Evolutionary conservation across 2,329 filamentous ascomycete genomes (phyloP).

Genomic region (Dactylellina sp.): DNA sequence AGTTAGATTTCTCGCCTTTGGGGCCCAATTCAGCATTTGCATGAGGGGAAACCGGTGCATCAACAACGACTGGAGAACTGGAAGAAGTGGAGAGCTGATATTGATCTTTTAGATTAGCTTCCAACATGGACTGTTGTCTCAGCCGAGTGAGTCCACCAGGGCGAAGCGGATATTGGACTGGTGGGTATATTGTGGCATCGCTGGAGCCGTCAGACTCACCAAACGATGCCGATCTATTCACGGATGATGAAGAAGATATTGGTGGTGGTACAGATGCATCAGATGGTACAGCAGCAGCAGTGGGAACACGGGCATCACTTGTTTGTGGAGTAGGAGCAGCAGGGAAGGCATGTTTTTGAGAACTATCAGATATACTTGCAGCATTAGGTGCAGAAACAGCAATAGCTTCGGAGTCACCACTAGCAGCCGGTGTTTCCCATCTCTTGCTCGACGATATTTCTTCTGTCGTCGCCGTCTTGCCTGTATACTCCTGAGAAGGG

Average conservation of each 20-base stretch:
- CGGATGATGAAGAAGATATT: slow-evolving; percentile 30
- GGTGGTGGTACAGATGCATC: slow-evolving; percentile 51
- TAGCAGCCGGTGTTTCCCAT: slow-evolving; percentile 37
- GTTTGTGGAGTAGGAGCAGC: slow-evolving; percentile 38
- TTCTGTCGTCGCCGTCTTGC: slow-evolving; percentile 1
- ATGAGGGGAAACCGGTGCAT: slow-evolving; percentile 3
- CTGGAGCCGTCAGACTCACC: slow-evolving; percentile 46
- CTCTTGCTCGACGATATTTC: slow-evolving; percentile 34
- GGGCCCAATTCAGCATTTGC: slow-evolving; percentile 26
- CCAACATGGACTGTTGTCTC: slow-evolving; percentile 48
- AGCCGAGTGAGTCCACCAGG: slow-evolving; percentile 48
- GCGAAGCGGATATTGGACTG: slow-evolving; percentile 47
- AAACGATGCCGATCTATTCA: slow-evolving; percentile 51
- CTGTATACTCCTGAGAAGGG: slow-evolving; percentile 34
- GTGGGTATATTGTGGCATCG: slow-evolving; percentile 30
- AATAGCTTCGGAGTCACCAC: slow-evolving; percentile 51
- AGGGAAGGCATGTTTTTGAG: slow-evolving; percentile 56
- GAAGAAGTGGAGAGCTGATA: slow-evolving; percentile 34
- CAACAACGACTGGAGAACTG: slow-evolving; percentile 19
- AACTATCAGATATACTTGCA: slow-evolving; percentile 57
- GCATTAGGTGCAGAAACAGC: slow-evolving; percentile 56
- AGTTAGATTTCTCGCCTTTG: slow-evolving; percentile 27
- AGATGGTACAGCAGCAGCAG: slow-evolving; percentile 46
- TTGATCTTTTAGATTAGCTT: slow-evolving; percentile 47
- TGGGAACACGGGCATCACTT: slow-evolving; percentile 54